Percentiles rank a stretch among this genome's conserved stretches.
phyloP scores from a whole-genome alignment of 1,284 basidiomycete genomes.

The Rhodotorula sp. region DNA sequence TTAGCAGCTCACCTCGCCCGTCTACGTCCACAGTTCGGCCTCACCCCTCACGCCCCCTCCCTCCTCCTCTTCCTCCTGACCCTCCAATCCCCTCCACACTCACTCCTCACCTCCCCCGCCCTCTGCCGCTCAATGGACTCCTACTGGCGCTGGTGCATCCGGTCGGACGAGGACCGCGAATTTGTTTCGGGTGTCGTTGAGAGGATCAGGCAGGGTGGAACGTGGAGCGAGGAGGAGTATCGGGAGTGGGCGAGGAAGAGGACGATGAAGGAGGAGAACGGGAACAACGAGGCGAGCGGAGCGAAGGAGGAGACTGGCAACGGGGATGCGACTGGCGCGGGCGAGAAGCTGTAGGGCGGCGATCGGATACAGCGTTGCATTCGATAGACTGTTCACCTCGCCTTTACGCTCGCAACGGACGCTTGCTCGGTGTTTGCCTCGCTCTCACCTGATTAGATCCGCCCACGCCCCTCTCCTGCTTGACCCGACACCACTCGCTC shows the following conservation, averaged over 20 bases:
- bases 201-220: not conserved
- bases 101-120: constrained; percentile 2
- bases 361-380: not conserved
- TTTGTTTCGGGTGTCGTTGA: constrained; percentile 4
- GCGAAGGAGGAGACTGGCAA: not conserved
- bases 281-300: not conserved
- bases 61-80: constrained; percentile 30
- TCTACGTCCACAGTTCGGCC: constrained; percentile 24
- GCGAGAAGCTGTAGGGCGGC: not conserved
- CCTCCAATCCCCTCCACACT: constrained; percentile 5
- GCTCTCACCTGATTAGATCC: too few species aligned
- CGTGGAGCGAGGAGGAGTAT: constrained; percentile 18
- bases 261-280: not conserved
- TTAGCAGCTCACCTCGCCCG: too few species aligned
- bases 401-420: too few species aligned
- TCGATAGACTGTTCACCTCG: too few species aligned
- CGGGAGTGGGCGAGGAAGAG: constrained; percentile 7
- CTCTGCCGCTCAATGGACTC: constrained; percentile 24
- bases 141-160: constrained; percentile 34
- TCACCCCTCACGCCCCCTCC: constrained; percentile 26
- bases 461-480: too few species aligned
- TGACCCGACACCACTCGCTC: too few species aligned
- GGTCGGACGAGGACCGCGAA: constrained; percentile 20
- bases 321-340: not conserved
- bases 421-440: too few species aligned